Evolutionary conservation across 805 yeast genomes (phyloP), one percentile per base, ranked within the genome.

Genomic region (Candida chilensis): DNA sequence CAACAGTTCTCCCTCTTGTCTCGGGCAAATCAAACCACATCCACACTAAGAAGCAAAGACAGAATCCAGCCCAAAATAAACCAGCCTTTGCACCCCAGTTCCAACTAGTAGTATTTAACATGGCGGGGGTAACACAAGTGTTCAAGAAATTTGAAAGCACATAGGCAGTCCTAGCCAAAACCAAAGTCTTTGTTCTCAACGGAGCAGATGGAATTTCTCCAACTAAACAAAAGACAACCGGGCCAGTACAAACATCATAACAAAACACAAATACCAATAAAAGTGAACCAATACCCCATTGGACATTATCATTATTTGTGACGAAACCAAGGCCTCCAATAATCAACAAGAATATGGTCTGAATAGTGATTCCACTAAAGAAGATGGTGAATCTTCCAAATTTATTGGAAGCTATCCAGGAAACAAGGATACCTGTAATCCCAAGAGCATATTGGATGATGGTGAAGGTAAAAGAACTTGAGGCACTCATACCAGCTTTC

Each of bases 241-340:
- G 70, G 11, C 71, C 72, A 30, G 55, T 37, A 13, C 65, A 58
- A 37, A 57, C 36, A 37, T 67, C 70, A 41, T 68, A 67, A 26
- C 59, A 41, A 35, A 68, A 65, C 5, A 67, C 61, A 45, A 54
- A 69, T 10, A 67, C 42, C 41, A 67, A 45, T 29, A 71, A 48
- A 38, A 73, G 48, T 4, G 68, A 46, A 5, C 76, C 78, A 29
- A 63, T 44, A 22, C 55, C 72, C 68, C 70, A 63, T 12, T 56
- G 46, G 7, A 57, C 56, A 17, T 48, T 42, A 1, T 34, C 20
- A 12, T 39, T 28, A 11, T 42, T 30, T 4, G 24, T 20, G 40
- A 48, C 37, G 35, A 42, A 38, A 39, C 68, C 59, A 44, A 55
- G 43, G 9, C 57, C 56, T 16, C 77, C 78, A 28, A 65, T 66